Percentiles rank a stretch among this genome's conserved stretches.
Conservation (phyloP, 805 yeast genomes). For the Hanseniaspora singularis region DNA sequence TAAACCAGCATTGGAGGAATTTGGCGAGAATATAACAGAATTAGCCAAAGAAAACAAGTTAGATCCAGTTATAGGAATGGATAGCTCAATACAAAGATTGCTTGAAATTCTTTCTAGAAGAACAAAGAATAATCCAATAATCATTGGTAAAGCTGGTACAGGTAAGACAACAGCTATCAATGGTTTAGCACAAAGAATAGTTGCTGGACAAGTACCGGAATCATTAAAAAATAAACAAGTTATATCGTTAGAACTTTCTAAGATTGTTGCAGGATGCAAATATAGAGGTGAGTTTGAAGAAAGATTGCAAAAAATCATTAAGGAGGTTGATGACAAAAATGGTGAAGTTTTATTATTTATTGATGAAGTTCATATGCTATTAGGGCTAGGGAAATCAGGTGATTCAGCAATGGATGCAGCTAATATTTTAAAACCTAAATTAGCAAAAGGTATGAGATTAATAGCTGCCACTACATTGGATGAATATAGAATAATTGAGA, state of each 20-base stretch:
- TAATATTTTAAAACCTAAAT: slow-evolving; percentile 79
- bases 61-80: slow-evolving; percentile 95
- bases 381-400: slow-evolving; percentile 74
- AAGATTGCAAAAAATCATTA: slow-evolving; percentile 65
- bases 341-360: slow-evolving; percentile 72
- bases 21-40: slow-evolving; percentile 74
- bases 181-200: slow-evolving; percentile 88
- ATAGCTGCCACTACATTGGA: slow-evolving; percentile 95
- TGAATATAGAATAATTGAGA: slow-evolving; percentile 88
- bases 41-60: slow-evolving; percentile 80
- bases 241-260: slow-evolving; percentile 75
- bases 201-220: slow-evolving; percentile 88
- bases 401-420: slow-evolving; percentile 96
- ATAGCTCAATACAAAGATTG: slow-evolving; percentile 86
- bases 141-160: slow-evolving; percentile 94
- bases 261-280: slow-evolving; percentile 87
- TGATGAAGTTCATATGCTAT: slow-evolving; percentile 79
- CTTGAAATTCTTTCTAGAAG: slow-evolving; percentile 84
- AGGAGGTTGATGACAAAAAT: slow-evolving; percentile 68
- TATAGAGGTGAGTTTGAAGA: slow-evolving; percentile 94
- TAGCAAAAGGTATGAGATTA: slow-evolving; percentile 88
- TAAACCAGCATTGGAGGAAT: slow-evolving; percentile 70
- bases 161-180: slow-evolving; percentile 97
- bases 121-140: slow-evolving; percentile 89
- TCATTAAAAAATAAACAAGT: slow-evolving; percentile 77